These are phyloP conservation scores for Acacia acuminata DNA, from an alignment of 306 rosid genomes.

Conservation along the genomic window DNA sequence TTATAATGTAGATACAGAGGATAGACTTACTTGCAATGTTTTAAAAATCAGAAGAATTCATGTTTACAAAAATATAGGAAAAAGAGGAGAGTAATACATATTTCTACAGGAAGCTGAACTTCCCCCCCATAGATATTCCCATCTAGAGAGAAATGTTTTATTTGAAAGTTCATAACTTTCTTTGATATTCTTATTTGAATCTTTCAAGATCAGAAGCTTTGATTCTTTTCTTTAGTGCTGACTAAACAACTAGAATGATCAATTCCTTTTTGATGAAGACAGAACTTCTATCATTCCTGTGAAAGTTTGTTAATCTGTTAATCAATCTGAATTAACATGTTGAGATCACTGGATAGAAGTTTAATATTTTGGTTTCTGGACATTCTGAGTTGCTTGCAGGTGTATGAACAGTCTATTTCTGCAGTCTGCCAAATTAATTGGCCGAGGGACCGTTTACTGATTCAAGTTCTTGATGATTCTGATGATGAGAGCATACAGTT, in stretches of 20 bases:
- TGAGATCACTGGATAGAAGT: constrained; percentile 5
- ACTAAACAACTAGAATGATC: not conserved
- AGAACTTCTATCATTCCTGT: not conserved
- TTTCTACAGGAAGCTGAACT: not conserved
- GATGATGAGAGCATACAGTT: constrained; percentile 79
- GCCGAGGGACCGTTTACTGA: constrained; percentile 83
- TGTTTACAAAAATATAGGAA: not conserved
- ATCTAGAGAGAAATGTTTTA: constrained; percentile 13
- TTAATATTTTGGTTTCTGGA: constrained; percentile 12
- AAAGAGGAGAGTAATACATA: not conserved
- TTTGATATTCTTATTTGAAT: constrained; percentile 1
- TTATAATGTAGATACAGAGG: not conserved
- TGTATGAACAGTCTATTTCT: constrained; percentile 90
- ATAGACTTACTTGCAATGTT: constrained; percentile 15
- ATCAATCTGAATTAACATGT: constrained; percentile 18
- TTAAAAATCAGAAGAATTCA: constrained; percentile 9
- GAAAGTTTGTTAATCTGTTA: not conserved
- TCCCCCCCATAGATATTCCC: not conserved
- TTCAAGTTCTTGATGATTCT: constrained; percentile 97
- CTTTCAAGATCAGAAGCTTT: constrained; percentile 21
- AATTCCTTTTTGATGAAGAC: not conserved
- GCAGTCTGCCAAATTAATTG: constrained; percentile 90
- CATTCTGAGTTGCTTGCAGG: constrained; percentile 54
- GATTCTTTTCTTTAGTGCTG: not conserved
- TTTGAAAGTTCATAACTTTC: not conserved